Conservation (phyloP, 1,284 basidiomycete genomes). For the Rhodotorula glutinis region DNA sequence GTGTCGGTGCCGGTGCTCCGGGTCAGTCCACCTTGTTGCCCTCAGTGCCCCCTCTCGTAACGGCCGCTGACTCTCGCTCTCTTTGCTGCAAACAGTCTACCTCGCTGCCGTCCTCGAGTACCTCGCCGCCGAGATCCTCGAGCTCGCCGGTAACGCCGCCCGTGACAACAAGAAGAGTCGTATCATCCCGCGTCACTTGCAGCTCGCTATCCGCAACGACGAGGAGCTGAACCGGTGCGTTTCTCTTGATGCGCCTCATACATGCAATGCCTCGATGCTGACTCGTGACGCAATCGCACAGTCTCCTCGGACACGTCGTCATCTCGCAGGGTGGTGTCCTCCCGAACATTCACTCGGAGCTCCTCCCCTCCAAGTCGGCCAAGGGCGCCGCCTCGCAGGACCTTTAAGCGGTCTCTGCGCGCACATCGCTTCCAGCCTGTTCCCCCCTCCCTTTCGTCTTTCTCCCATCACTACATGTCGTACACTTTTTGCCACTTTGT, state of each 20-base stretch:
- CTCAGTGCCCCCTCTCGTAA: too few relatives aligned
- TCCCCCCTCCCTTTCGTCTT: background rate
- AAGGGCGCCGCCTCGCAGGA: slow-evolving; percentile 20
- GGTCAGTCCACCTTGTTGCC: slow-evolving; percentile 59
- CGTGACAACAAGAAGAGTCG: slow-evolving; percentile 76
- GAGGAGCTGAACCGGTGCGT: slow-evolving; percentile 43
- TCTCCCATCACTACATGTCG: background rate
- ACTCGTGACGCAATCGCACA: slow-evolving; percentile 49
- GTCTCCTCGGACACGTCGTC: slow-evolving; percentile 75
- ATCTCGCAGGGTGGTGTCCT: slow-evolving; percentile 67
- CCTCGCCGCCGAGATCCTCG: slow-evolving; percentile 80
- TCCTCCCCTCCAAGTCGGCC: slow-evolving; percentile 61
- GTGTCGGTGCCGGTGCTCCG: slow-evolving; percentile 69
- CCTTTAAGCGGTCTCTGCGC: slow-evolving; percentile 1
- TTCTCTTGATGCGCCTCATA: background rate
- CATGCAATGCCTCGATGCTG: too few relatives aligned
- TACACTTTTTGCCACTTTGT: background rate
- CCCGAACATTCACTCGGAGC: slow-evolving; percentile 58
- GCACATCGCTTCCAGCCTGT: too few relatives aligned
- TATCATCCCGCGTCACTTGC: slow-evolving; percentile 85
- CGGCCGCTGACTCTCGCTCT: background rate
- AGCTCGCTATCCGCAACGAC: slow-evolving; percentile 69
- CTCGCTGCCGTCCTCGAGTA: slow-evolving; percentile 80
- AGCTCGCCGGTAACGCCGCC: slow-evolving; percentile 77
- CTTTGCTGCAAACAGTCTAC: slow-evolving; percentile 59